phyloP scores from a whole-genome alignment of 2,329 filamentous ascomycete species.

The Talaromyces sp. region DNA sequence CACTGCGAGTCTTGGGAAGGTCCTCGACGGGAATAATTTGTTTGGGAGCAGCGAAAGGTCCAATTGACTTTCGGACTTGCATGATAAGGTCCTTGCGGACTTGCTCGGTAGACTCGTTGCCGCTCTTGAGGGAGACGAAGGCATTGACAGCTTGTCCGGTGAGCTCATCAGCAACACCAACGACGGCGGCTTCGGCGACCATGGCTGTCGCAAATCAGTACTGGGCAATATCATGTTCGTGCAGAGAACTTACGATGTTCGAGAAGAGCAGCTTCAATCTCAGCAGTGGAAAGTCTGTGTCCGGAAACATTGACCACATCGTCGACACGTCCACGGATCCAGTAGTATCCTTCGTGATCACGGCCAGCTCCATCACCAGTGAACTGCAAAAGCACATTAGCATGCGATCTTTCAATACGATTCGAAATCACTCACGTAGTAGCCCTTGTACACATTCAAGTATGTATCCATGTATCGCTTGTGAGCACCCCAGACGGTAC shows the following conservation, averaged over 20 bases:
- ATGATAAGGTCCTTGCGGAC: slow-evolving; percentile 90
- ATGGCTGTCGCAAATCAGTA: slow-evolving; percentile 26
- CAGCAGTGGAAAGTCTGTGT: slow-evolving; percentile 91
- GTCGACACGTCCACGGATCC: slow-evolving; percentile 97
- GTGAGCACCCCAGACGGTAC: slow-evolving; percentile 96
- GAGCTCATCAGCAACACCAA: slow-evolving; percentile 88
- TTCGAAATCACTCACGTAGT: slow-evolving; percentile 72
- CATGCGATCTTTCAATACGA: background rate
- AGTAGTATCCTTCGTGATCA: slow-evolving; percentile 98
- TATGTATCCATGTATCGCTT: slow-evolving; percentile 99
- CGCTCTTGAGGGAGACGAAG: slow-evolving; percentile 89
- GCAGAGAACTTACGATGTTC: slow-evolving; percentile 66
- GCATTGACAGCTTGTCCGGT: slow-evolving; percentile 97
- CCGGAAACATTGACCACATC: slow-evolving; percentile 98
- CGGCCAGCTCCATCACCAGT: slow-evolving; percentile 81
- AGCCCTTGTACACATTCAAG: slow-evolving; percentile 94
- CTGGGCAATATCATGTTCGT: background rate
- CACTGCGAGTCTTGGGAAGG: slow-evolving; percentile 92
- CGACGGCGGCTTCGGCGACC: slow-evolving; percentile 92
- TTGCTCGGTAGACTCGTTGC: slow-evolving; percentile 70
- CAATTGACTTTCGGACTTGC: slow-evolving; percentile 96
- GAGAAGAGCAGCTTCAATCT: slow-evolving; percentile 95
- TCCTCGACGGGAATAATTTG: slow-evolving; percentile 87
- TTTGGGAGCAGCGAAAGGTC: slow-evolving; percentile 95
- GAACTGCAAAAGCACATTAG: slow-evolving; percentile 37